phyloP scores from a whole-genome alignment of 805 yeast species.

The Saitoella complicata region DNA sequence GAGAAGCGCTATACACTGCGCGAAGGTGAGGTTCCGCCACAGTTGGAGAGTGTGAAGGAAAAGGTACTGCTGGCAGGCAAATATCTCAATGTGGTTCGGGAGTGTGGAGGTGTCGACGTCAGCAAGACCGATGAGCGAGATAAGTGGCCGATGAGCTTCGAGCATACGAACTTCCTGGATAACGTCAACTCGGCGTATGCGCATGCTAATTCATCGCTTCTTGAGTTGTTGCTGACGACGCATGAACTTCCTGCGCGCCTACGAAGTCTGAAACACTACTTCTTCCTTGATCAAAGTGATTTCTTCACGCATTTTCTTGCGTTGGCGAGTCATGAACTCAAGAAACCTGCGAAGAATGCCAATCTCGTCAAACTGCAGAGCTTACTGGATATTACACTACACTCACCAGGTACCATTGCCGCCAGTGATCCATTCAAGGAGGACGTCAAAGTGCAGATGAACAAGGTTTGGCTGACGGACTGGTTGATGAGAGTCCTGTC shows the following conservation, averaged over 20 bases:
- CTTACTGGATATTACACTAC: slow-evolving; percentile 23
- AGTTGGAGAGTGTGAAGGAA: slow-evolving; percentile 35
- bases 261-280: slow-evolving; percentile 36
- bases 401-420: slow-evolving; percentile 26
- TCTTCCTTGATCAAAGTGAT: slow-evolving; percentile 37
- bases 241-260: slow-evolving; percentile 37
- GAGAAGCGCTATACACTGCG: slow-evolving; percentile 48
- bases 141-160: slow-evolving; percentile 12
- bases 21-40: slow-evolving; percentile 57
- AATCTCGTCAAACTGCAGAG: slow-evolving; percentile 22
- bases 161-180: slow-evolving; percentile 32
- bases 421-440: slow-evolving; percentile 23
- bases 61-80: slow-evolving; percentile 74
- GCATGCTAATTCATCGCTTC: slow-evolving; percentile 47
- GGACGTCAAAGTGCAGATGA: slow-evolving; percentile 20
- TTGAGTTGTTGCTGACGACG: slow-evolving; percentile 43
- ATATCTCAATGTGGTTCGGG: slow-evolving; percentile 53
- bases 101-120: slow-evolving; percentile 32
- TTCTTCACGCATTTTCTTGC: slow-evolving; percentile 38
- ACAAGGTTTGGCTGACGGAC: slow-evolving; percentile 20
- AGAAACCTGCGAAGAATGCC: slow-evolving; percentile 22
- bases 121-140: slow-evolving; percentile 1
- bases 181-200: slow-evolving; percentile 45
- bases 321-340: slow-evolving; percentile 35
- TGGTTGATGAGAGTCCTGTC: slow-evolving; percentile 22